phyloP scores from a whole-genome alignment of 768 basidiomycete genomes.

The Trametes cinnabarina region DNA sequence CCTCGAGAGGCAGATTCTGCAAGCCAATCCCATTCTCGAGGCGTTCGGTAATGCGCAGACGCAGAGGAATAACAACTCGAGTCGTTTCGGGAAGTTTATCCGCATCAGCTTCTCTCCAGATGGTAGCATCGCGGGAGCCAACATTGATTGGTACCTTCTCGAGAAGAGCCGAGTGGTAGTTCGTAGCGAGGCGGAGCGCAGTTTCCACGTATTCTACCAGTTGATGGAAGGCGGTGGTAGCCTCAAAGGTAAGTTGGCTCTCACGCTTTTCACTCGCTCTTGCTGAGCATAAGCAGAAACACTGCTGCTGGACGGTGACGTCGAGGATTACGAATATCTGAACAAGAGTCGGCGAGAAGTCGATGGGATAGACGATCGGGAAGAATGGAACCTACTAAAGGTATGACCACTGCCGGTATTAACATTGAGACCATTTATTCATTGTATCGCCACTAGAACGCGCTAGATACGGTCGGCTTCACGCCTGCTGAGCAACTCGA shows the following conservation, averaged over 20 bases:
- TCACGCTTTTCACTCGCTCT: not conserved
- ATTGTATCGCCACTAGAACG: conserved; percentile 47
- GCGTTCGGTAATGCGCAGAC: conserved; percentile 99
- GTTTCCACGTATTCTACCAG: conserved; percentile 98
- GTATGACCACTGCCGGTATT: conserved; percentile 37
- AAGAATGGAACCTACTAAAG: conserved; percentile 82
- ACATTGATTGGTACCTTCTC: conserved; percentile 97
- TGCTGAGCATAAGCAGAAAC: conserved; percentile 45
- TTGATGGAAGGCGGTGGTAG: conserved; percentile 72
- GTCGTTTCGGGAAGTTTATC: conserved; percentile 98
- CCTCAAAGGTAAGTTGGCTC: conserved; percentile 56
- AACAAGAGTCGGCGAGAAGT: conserved; percentile 87
- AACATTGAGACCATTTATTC: not conserved
- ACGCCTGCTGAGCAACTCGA: conserved; percentile 80
- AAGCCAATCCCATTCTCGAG: conserved; percentile 96
- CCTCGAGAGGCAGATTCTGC: conserved; percentile 92
- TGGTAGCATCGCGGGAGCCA: conserved; percentile 95
- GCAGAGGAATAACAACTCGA: conserved; percentile 96
- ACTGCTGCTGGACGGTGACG: conserved; percentile 67
- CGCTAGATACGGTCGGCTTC: conserved; percentile 90
- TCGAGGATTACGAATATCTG: conserved; percentile 87
- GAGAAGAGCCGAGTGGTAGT: conserved; percentile 96
- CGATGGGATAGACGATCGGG: conserved; percentile 91
- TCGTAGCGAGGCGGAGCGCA: conserved; percentile 83
- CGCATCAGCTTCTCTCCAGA: conserved; percentile 90